Conservation (phyloP, 2,329 filamentous ascomycete genomes). For the Phialemoniopsis sp. region DNA sequence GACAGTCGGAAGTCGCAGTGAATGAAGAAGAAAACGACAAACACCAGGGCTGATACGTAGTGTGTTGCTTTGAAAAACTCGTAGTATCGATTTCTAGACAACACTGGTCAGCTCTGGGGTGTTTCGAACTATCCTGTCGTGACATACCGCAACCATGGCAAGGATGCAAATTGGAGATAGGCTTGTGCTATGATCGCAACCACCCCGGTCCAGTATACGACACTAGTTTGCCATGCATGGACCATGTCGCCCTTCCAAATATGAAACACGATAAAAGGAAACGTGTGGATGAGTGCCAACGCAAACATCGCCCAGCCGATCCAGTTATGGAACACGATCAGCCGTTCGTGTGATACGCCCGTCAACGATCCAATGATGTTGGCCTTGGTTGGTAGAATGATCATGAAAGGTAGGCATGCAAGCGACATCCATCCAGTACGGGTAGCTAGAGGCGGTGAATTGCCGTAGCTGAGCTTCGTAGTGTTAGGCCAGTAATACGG, state of each 20-base stretch:
- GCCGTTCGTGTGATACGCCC: slow-evolving; percentile 51
- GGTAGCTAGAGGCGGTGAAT: slow-evolving; percentile 49
- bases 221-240: slow-evolving; percentile 33
- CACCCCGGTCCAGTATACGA: slow-evolving; percentile 53
- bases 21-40: slow-evolving; percentile 56
- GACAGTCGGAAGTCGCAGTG: slow-evolving; percentile 53
- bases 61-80: slow-evolving; percentile 60
- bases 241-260: slow-evolving; percentile 43
- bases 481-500: slow-evolving; percentile 54
- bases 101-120: too few species aligned
- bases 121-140: too few species aligned
- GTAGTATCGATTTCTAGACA: slow-evolving; percentile 48
- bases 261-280: slow-evolving; percentile 54
- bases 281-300: slow-evolving; percentile 54
- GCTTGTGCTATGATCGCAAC: slow-evolving; percentile 47
- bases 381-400: slow-evolving; percentile 46
- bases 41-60: slow-evolving; percentile 45
- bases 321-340: slow-evolving; percentile 54
- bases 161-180: slow-evolving; percentile 50
- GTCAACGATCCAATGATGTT: slow-evolving; percentile 51
- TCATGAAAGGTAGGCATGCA: slow-evolving; percentile 45
- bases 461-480: slow-evolving; percentile 32
- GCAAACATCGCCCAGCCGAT: slow-evolving; percentile 51
- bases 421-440: slow-evolving; percentile 48
- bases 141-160: slow-evolving; percentile 44